Evolutionary conservation across 2,329 filamentous ascomycete species (phyloP), one percentile per base, ranked within the genome.

Genomic region (Colletotrichum graminicola): DNA sequence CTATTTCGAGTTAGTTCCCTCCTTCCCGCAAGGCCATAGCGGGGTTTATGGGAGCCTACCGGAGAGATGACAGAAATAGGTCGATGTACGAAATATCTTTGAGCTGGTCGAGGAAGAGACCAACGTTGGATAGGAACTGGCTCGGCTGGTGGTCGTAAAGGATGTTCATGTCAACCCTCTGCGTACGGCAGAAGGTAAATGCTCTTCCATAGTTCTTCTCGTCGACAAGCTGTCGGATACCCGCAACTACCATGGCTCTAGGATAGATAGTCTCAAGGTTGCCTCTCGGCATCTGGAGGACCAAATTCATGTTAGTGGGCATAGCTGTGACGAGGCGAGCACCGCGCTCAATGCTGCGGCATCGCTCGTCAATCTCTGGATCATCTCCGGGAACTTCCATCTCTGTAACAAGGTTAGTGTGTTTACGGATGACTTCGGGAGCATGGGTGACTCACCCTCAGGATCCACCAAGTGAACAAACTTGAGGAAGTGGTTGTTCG

Each of bases 91-190:
- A 89, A 16, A 93, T 86, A 74, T 93, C 94, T 75, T 92, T 90
- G 51, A 99, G 86, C 79, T 99, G 95, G 23, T 94, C 90, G 41
- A 98, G 85, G 77, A 99, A 97, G 0, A 93, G 81, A 0, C 87
- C 85, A 14, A 97, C 88, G 74, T 91, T 93, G 5, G 87, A 84
- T 79, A 98, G 87, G 78, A 99, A 98, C 75, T 97, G 93, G 47
- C 91, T 87, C 0, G 95, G 94, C n/a, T 91, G 90, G 81, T 98
- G 94, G 78, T 99, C 96, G 77, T 97, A 95, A 2, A 99, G 85
- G 73, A 99, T 95, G 78, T 99, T 99, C 92, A 98, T 95, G 78
- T 99, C 96, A 0, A 99, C 96, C 75, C 97, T 90, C 79, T 99
- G 97, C 29, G 91, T 95, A 62, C 96, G 91, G 79, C 96, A 98